phyloP scores from a whole-genome alignment of 257 asterid species.

The Solanum dulcamara region DNA sequence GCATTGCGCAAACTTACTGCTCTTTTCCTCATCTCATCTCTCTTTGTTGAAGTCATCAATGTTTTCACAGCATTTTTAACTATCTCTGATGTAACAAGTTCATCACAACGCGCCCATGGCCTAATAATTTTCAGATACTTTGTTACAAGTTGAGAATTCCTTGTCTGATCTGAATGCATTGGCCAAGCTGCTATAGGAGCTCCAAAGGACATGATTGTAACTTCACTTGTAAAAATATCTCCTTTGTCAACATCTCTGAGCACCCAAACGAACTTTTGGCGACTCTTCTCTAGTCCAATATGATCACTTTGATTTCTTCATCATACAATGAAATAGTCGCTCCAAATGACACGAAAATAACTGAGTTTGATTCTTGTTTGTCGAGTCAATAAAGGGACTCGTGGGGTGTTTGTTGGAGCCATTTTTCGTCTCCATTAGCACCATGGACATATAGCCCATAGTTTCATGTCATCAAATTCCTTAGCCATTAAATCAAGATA shows the following conservation, averaged over 20 bases:
- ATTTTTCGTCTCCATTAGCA: too few relatives aligned
- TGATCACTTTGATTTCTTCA: too few relatives aligned
- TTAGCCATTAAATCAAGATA: too few relatives aligned
- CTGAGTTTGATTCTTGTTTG: neutral
- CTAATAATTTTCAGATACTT: neutral
- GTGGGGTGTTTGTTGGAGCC: conserved; percentile 11
- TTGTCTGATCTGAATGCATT: neutral
- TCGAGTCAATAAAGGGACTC: conserved; percentile 37
- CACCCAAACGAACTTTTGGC: too few relatives aligned
- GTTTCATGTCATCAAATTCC: too few relatives aligned
- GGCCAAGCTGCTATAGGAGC: neutral
- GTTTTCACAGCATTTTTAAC: neutral
- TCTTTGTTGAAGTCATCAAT: neutral
- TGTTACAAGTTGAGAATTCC: neutral
- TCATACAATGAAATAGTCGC: neutral
- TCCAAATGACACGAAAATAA: neutral
- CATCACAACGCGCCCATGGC: neutral
- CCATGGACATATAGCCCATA: too few relatives aligned
- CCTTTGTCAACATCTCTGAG: too few relatives aligned
- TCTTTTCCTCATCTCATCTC: neutral
- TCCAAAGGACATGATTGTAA: too few relatives aligned
- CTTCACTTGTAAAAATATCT: too few relatives aligned
- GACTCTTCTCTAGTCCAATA: too few relatives aligned
- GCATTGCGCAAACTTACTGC: neutral
- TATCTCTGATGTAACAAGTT: neutral